Conservation (phyloP, 208 protist genomes). For the Acanthamoeba healyi region DNA sequence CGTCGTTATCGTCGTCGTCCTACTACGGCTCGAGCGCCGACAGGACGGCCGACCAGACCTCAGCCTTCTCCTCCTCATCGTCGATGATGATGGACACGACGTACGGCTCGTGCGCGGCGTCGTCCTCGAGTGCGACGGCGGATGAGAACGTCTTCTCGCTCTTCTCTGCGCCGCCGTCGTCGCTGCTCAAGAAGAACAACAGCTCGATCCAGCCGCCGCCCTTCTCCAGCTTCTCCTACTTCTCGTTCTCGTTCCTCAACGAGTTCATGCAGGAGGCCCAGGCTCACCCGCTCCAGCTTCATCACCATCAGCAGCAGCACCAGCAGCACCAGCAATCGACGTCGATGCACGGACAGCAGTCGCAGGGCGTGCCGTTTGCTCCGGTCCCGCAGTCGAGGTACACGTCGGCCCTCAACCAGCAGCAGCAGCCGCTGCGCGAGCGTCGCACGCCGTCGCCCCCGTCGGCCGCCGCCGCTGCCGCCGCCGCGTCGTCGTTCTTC, state of each 20-base stretch:
- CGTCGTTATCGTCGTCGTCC: too few relatives aligned
- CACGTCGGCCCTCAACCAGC: conserved; percentile 37
- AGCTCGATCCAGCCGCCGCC: neutral
- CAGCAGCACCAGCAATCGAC: neutral
- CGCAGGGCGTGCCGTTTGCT: neutral
- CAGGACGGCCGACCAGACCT: neutral
- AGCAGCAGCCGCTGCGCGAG: neutral
- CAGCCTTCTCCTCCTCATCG: neutral
- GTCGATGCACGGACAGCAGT: neutral
- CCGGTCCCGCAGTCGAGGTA: conserved; percentile 4
- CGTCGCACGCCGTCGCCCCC: conserved; percentile 14
- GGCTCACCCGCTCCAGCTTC: too few relatives aligned
- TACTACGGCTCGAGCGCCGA: neutral
- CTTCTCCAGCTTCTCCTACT: conserved; percentile 71
- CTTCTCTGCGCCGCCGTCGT: conserved; percentile 56
- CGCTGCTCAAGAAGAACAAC: conserved; percentile 13
- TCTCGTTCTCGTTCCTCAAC: conserved; percentile 54
- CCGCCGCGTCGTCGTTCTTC: neutral
- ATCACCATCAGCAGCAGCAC: neutral
- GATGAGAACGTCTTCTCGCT: conserved; percentile 58
- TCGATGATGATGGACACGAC: too few relatives aligned
- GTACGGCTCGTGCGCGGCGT: neutral
- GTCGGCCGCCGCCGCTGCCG: too few relatives aligned
- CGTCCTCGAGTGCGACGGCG: neutral
- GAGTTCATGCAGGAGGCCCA: conserved; percentile 49